phyloP scores from a whole-genome alignment of 2,329 filamentous ascomycete genomes.

The Pestalotiopsis sp. region DNA sequence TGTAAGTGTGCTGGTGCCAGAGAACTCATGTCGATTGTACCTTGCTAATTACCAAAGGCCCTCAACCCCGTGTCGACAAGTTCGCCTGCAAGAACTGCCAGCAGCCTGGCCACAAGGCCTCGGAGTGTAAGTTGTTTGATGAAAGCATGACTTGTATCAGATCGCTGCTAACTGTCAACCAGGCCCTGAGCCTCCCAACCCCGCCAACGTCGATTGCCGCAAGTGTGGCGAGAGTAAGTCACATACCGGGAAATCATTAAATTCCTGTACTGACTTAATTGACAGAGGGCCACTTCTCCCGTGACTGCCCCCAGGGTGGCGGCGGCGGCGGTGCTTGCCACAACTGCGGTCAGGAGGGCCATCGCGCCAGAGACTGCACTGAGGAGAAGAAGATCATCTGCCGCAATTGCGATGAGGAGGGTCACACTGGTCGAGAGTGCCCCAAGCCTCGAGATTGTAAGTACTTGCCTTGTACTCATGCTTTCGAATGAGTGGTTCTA shows the following conservation, averaged over 20 bases:
- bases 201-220: conserved; percentile 65
- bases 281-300: conserved; percentile 62
- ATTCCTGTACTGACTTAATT: conserved; percentile 15
- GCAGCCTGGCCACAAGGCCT: conserved; percentile 51
- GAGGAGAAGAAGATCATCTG: conserved; percentile 54
- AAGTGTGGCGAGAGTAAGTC: conserved; percentile 63
- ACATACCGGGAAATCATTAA: neutral
- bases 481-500: conserved; percentile 14
- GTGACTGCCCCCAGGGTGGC: conserved; percentile 65
- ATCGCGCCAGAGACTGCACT: conserved; percentile 55
- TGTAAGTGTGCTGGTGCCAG: conserved; percentile 49
- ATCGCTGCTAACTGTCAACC: conserved; percentile 22
- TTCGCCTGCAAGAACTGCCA: conserved; percentile 72
- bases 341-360: conserved; percentile 68
- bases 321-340: conserved; percentile 55
- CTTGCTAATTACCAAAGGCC: conserved; percentile 41
- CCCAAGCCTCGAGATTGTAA: conserved; percentile 54
- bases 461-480: conserved; percentile 20
- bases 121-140: conserved; percentile 46
- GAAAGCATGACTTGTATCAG: conserved; percentile 13
- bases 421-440: conserved; percentile 66
- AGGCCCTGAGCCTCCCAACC: conserved; percentile 60
- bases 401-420: conserved; percentile 61
- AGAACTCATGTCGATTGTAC: neutral
- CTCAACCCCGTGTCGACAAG: conserved; percentile 62